Evolutionary conservation across 1,284 basidiomycete species (phyloP).

Genomic region (Trametes sp.): DNA sequence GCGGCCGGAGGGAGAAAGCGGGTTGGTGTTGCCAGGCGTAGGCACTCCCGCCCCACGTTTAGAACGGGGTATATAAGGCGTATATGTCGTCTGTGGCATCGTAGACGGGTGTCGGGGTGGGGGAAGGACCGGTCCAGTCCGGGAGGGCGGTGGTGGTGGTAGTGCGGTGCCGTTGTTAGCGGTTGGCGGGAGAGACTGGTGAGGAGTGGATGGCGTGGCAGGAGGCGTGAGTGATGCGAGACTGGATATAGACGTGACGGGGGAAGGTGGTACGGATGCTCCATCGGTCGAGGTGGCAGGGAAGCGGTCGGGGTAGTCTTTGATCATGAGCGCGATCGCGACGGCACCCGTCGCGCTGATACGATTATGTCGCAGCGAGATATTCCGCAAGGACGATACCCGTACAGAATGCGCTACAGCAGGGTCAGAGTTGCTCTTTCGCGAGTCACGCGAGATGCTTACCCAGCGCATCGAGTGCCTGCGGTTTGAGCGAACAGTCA

Average conservation of each 20-base stretch:
- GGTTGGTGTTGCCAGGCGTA: slow-evolving; percentile 48
- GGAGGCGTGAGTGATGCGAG: slow-evolving; percentile 34
- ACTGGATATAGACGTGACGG: slow-evolving; percentile 32
- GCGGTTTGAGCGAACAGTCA: slow-evolving; percentile 78
- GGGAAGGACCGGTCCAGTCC: slow-evolving; percentile 56
- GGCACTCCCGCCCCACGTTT: slow-evolving; percentile 50
- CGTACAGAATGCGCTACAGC: slow-evolving; percentile 80
- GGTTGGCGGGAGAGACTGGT: slow-evolving; percentile 33
- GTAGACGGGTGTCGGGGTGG: slow-evolving; percentile 65
- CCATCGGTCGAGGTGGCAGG: slow-evolving; percentile 42
- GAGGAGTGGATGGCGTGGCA: slow-evolving; percentile 39
- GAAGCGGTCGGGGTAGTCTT: slow-evolving; percentile 88
- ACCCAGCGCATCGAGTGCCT: slow-evolving; percentile 82
- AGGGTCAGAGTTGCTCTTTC: not conserved
- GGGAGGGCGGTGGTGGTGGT: slow-evolving; percentile 46
- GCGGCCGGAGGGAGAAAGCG: slow-evolving; percentile 62
- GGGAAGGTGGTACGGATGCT: slow-evolving; percentile 35
- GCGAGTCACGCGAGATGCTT: slow-evolving; percentile 11
- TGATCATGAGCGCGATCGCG: slow-evolving; percentile 93
- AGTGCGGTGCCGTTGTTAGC: slow-evolving; percentile 26
- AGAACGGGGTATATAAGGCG: slow-evolving; percentile 78
- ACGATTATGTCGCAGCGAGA: slow-evolving; percentile 87
- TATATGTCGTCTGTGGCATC: slow-evolving; percentile 75
- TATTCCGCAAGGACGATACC: slow-evolving; percentile 82
- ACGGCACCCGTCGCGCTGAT: slow-evolving; percentile 87